A percentile compares a stretch with the other conserved stretches of the same genome.
These are phyloP conservation scores for Moringa oleifera DNA, from an alignment of 345 rosid species.

Conservation along the genomic window DNA sequence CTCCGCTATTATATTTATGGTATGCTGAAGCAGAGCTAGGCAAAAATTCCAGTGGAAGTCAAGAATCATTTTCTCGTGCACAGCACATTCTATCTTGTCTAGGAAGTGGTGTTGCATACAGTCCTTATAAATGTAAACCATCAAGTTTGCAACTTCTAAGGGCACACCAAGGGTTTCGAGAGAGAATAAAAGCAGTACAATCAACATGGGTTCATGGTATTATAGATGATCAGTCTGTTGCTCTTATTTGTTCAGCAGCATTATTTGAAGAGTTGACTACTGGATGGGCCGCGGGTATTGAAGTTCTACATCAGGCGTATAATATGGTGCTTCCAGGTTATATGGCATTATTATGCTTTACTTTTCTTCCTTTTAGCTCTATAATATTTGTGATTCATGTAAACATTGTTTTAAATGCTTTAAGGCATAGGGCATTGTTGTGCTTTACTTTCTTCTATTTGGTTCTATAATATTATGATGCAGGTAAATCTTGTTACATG, in stretches of 20 bases:
- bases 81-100: constrained; percentile 69
- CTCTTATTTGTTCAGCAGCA: constrained; percentile 72
- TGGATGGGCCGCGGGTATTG: constrained; percentile 58
- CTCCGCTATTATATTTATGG: constrained; percentile 76
- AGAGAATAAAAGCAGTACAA: constrained; percentile 46
- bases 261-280: constrained; percentile 78
- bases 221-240: constrained; percentile 67
- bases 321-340: constrained; percentile 87
- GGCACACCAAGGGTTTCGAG: constrained; percentile 87
- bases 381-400: no score
- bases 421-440: no score
- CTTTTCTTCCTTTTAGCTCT: no score
- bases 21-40: constrained; percentile 82
- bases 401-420: no score
- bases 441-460: no score
- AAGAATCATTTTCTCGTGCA: constrained; percentile 55
- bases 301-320: constrained; percentile 61
- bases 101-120: constrained; percentile 62
- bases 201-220: constrained; percentile 69
- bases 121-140: constrained; percentile 59
- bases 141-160: constrained; percentile 75
- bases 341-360: not conserved
- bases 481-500: no score
- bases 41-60: constrained; percentile 20
- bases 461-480: no score